Evolutionary conservation across 1,139 yeast genomes (phyloP).

Genomic region (Suhomyces kunorum): DNA sequence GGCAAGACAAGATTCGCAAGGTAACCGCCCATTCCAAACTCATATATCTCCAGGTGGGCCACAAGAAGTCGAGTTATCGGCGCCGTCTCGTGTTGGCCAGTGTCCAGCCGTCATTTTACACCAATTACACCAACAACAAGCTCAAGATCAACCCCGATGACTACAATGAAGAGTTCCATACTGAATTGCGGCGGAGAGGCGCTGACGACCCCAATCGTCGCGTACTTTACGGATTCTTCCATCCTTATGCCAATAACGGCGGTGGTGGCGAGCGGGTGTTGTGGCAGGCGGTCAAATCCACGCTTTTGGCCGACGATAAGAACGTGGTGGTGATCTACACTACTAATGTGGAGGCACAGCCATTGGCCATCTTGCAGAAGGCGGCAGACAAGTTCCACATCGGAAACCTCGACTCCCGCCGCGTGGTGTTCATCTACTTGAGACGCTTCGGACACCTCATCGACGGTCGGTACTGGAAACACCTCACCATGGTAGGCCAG

Average conservation of each 20-base stretch:
- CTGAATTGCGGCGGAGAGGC: constrained; percentile 36
- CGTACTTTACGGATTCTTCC: constrained; percentile 79
- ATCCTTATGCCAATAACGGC: constrained; percentile 93
- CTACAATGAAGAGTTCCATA: constrained; percentile 28
- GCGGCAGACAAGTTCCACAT: constrained; percentile 70
- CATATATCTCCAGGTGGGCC: constrained; percentile 39
- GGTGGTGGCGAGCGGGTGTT: constrained; percentile 98
- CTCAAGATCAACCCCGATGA: constrained; percentile 39
- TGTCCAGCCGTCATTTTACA: constrained; percentile 47
- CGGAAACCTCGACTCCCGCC: constrained; percentile 40
- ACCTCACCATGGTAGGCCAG: constrained; percentile 83
- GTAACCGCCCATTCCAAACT: constrained; percentile 39
- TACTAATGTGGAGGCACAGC: constrained; percentile 57
- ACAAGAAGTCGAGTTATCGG: constrained; percentile 48
- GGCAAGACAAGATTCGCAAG: constrained; percentile 40
- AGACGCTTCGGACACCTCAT: constrained; percentile 59
- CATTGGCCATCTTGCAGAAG: constrained; percentile 55
- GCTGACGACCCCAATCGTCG: constrained; percentile 42
- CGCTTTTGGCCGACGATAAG: constrained; percentile 51
- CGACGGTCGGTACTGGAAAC: constrained; percentile 73
- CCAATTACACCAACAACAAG: constrained; percentile 45
- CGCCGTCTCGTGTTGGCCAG: constrained; percentile 57
- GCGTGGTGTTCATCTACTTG: constrained; percentile 74
- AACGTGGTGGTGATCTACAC: constrained; percentile 79
- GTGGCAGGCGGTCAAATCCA: constrained; percentile 88